Conservation (phyloP, 2,329 filamentous ascomycete species). For the Ceratocystis diversiconidia region DNA sequence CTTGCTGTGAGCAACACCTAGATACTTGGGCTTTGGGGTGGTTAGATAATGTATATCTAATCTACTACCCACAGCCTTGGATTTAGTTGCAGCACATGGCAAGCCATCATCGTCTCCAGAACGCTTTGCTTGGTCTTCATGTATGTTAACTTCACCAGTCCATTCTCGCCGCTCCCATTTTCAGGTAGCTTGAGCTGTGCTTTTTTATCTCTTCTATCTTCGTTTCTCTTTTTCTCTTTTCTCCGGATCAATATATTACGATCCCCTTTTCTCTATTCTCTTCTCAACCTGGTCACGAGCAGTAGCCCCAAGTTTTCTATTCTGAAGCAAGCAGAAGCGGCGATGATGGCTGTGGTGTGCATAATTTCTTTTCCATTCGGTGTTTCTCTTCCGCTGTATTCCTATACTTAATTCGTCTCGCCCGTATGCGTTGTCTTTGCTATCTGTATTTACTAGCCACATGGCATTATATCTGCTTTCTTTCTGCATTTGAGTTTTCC, state of each 20-base stretch:
- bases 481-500: constrained; percentile 21
- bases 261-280: constrained; percentile 27
- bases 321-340: constrained; percentile 33
- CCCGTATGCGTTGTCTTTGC: constrained; percentile 9
- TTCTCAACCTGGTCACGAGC: constrained; percentile 17
- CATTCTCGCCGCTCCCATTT: constrained; percentile 3
- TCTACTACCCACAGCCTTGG: not conserved
- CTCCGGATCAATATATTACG: constrained; percentile 30
- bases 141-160: constrained; percentile 47
- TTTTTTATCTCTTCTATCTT: constrained; percentile 9
- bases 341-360: constrained; percentile 42
- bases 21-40: constrained; percentile 23
- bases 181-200: constrained; percentile 3
- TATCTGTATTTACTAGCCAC: constrained; percentile 7
- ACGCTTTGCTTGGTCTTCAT: constrained; percentile 51
- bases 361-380: not conserved
- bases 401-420: constrained; percentile 7
- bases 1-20: not conserved
- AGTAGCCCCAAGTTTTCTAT: not conserved
- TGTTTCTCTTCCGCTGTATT: constrained; percentile 17
- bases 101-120: constrained; percentile 37
- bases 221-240: constrained; percentile 21
- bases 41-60: not conserved
- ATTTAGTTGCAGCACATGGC: constrained; percentile 21
- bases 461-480: constrained; percentile 10